phyloP scores from a whole-genome alignment of 352 stramenopile genomes.

The Phytophthora pseudosyringae region DNA sequence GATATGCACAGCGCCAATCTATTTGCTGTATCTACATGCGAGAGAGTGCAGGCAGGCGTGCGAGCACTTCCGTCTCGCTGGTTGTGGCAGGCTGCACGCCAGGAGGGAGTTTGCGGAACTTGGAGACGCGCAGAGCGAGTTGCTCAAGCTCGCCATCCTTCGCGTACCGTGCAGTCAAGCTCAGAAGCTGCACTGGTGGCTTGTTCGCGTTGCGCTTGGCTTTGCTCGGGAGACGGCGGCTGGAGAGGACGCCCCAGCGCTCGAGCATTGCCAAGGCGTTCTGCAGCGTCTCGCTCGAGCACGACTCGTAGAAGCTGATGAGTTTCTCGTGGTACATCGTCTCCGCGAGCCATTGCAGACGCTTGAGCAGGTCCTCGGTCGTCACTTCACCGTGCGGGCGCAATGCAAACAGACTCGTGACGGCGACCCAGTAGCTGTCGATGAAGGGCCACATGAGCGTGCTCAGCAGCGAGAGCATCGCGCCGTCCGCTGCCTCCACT shows the following conservation, averaged over 20 bases:
- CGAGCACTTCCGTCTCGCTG: conserved; percentile 67
- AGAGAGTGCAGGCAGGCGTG: conserved; percentile 69
- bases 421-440: conserved; percentile 86
- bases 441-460: conserved; percentile 89
- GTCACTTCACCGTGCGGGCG: conserved; percentile 56
- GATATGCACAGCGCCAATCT: conserved; percentile 1
- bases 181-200: conserved; percentile 33
- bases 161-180: conserved; percentile 50
- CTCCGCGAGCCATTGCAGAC: conserved; percentile 85
- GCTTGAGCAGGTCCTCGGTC: conserved; percentile 72
- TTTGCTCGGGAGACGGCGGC: conserved; percentile 20
- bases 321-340: conserved; percentile 90
- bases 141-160: conserved; percentile 66
- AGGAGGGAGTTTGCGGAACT: conserved; percentile 78
- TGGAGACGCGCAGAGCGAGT: conserved; percentile 65
- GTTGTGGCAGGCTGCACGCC: conserved; percentile 44
- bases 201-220: conserved; percentile 17
- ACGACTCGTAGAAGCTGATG: conserved; percentile 89
- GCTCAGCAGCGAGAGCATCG: conserved; percentile 73
- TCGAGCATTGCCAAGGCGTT: conserved; percentile 77
- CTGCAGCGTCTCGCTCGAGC: conserved; percentile 82
- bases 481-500: conserved; percentile 29
- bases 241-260: conserved; percentile 68
- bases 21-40: conserved; percentile 60
- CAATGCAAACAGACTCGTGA: conserved; percentile 77